Evolutionary conservation across 2,329 filamentous ascomycete genomes (phyloP), one percentile per base, ranked within the genome.

Genomic region (Fusarium lyarnte): DNA sequence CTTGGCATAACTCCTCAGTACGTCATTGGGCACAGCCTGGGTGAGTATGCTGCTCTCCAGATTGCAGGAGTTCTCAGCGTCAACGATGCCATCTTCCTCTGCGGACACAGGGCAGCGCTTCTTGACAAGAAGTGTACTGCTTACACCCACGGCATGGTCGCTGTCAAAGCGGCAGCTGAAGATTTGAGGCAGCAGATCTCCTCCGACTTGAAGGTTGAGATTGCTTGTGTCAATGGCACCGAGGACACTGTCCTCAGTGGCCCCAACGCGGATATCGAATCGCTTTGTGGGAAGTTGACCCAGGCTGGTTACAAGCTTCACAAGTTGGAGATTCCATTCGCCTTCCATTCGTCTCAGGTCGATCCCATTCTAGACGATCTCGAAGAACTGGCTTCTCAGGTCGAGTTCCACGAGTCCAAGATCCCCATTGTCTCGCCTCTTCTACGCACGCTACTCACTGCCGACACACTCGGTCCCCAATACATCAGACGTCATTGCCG

Each of bases 221-320:
- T 89, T 36, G 91, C 93, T 21, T 96, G 94, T 83, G 87, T 94
- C 79, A 97, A 97, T 74, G 90, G 91, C 0, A 90, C 91, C 0
- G 85, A 89, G 55, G 92, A 94, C 78, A 94, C 91, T 14, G 94
- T 96, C 4, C 84, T 96, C n/a, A 84, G 83, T 27, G 87, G 86
- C 14, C 76, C 78, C 14, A 81, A 82, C 1, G 75, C 76, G 3
- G 80, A 85, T 58, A 82, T 88, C 42, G 76, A 81, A 7, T 79
- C 83, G 8, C 83, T 90, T 21, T 85, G 66, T 76, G 42, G 71
- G 77, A 62, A 76, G 83, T 25, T 72, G 70, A 42, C 76, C 43
- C 33, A 77, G 68, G 17, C 82, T 76, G 67, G 78, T 78, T 82
- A 87, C 81, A 82, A 86, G 73, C 85, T 77, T 69, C 84, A 84